Evolutionary conservation across 2,329 filamentous ascomycete genomes (phyloP).

Genomic region (Fusarium incarnatum): DNA sequence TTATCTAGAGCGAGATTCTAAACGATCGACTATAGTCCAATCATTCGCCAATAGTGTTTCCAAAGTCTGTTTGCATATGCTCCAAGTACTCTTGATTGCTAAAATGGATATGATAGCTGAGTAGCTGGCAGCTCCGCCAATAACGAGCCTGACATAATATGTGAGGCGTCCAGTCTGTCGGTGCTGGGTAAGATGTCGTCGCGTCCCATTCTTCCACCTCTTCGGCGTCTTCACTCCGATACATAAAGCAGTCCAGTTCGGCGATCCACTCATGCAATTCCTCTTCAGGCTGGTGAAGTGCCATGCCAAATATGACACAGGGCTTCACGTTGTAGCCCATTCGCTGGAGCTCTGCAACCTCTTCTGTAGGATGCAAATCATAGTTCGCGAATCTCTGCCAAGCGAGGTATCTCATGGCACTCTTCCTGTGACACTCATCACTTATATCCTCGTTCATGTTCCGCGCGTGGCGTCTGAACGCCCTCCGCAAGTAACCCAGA

Average conservation of each 20-base stretch:
- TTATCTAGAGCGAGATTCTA: rapidly evolving
- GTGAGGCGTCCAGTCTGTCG: background rate
- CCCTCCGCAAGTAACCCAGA: background rate
- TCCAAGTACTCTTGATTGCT: background rate
- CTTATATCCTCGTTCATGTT: background rate
- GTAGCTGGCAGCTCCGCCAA: background rate
- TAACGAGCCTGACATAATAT: background rate
- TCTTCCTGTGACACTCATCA: background rate
- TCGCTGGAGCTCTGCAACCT: background rate
- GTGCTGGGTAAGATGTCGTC: background rate
- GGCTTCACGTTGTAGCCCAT: background rate
- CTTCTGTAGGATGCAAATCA: background rate
- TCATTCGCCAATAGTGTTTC: background rate
- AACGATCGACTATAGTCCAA: background rate
- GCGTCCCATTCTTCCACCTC: background rate
- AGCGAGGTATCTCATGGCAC: background rate
- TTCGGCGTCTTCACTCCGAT: background rate
- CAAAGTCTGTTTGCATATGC: background rate
- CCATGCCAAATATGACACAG: conserved; percentile 12
- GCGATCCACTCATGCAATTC: background rate
- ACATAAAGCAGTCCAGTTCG: background rate
- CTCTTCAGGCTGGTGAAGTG: background rate
- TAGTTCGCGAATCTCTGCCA: rapidly evolving
- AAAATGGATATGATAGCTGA: background rate
- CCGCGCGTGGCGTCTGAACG: background rate